Percentiles rank a stretch among this genome's conserved stretches.
phyloP scores from a whole-genome alignment of 176 grass and related monocot genomes.

The Carex parvula region DNA sequence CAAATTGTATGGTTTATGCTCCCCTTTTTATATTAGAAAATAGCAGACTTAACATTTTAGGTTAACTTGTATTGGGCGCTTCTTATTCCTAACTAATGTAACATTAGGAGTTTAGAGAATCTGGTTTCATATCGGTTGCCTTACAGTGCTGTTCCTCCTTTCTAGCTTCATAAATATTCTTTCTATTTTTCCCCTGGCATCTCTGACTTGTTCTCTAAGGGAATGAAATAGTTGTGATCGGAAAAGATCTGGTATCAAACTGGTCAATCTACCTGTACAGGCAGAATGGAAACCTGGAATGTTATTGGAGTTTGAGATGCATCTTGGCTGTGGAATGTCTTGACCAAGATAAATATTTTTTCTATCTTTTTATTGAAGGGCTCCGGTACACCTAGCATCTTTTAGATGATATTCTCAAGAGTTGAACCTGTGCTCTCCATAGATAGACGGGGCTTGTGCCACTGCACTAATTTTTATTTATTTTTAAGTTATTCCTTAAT shows the following conservation, averaged over 20 bases:
- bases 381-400: too few species aligned
- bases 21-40: background rate
- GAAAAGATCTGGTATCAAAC: background rate
- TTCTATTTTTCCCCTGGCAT: background rate
- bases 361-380: too few species aligned
- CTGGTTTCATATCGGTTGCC: background rate
- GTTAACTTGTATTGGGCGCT: background rate
- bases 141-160: background rate
- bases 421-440: too few species aligned
- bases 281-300: background rate
- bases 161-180: background rate
- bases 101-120: background rate
- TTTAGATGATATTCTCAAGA: too few species aligned
- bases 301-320: background rate
- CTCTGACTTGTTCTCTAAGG: background rate
- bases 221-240: background rate
- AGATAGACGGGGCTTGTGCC: too few species aligned
- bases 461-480: too few species aligned
- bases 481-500: background rate
- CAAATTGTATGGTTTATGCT: background rate
- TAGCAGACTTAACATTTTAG: background rate
- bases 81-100: background rate
- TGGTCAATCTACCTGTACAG: background rate
- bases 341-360: background rate
- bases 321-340: background rate